These are phyloP conservation scores for Colletotrichum magnum DNA, from an alignment of 2,329 filamentous ascomycete species.

Conservation along the genomic window DNA sequence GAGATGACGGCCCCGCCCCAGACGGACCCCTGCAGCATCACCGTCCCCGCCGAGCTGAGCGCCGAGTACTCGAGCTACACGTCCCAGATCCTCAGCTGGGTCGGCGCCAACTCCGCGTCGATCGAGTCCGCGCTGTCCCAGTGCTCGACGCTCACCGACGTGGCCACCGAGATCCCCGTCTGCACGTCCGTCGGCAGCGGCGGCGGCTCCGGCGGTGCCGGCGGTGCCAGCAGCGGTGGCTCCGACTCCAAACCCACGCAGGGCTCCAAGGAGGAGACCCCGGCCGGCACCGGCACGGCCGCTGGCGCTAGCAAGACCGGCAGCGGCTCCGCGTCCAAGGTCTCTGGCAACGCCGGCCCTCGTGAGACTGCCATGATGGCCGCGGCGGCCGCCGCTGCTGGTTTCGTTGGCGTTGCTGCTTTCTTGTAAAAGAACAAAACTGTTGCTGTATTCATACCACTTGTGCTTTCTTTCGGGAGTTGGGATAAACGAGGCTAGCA, in stretches of 20 bases:
- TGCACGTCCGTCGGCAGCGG: constrained; percentile 19
- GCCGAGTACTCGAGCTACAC: constrained; percentile 43
- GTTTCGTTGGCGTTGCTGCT: constrained; percentile 45
- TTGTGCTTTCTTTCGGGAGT: background rate
- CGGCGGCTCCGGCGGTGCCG: background rate
- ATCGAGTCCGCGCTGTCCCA: constrained; percentile 43
- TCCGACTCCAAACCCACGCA: constrained; percentile 6
- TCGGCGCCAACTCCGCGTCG: constrained; percentile 41
- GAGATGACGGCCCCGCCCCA: constrained; percentile 37
- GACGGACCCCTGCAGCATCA: constrained; percentile 45
- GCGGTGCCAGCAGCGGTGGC: background rate
- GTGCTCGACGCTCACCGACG: constrained; percentile 45
- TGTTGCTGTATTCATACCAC: background rate
- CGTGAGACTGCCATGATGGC: constrained; percentile 45
- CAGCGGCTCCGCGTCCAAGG: constrained; percentile 12
- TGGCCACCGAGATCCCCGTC: constrained; percentile 29
- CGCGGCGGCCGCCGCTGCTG: constrained; percentile 44
- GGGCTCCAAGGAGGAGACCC: constrained; percentile 1
- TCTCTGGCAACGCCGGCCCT: constrained; percentile 37
- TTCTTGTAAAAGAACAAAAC: constrained; percentile 40
- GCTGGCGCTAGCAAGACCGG: constrained; percentile 1
- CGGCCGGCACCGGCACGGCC: background rate
- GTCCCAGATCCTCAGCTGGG: constrained; percentile 44
- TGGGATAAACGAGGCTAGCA: background rate
- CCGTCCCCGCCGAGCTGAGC: constrained; percentile 44